Evolutionary conservation across 768 basidiomycete species (phyloP).

Genomic region (Chiua virens): DNA sequence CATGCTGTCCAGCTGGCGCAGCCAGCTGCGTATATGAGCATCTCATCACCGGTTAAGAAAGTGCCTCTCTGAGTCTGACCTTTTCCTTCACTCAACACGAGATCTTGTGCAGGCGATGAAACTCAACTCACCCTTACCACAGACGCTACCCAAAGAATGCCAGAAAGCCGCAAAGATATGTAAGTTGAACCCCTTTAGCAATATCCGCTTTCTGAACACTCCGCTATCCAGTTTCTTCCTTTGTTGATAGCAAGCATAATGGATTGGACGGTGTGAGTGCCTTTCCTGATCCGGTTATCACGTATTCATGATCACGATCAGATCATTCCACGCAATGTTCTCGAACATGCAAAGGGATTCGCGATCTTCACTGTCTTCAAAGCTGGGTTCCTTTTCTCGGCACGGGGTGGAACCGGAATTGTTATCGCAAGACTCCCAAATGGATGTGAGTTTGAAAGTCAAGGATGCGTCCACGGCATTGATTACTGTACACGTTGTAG

Average conservation of each 20-base stretch:
- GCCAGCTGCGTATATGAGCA: constrained; percentile 25
- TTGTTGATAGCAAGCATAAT: constrained; percentile 78
- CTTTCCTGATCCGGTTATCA: not conserved
- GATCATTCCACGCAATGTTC: constrained; percentile 56
- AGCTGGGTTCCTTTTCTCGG: constrained; percentile 64
- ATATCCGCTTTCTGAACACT: not conserved
- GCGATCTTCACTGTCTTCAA: constrained; percentile 92
- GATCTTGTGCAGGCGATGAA: constrained; percentile 37
- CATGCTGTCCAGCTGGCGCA: constrained; percentile 6
- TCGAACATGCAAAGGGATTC: constrained; percentile 68
- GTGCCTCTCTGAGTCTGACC: not conserved
- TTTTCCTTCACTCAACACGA: not conserved
- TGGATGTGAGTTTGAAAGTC: constrained; percentile 59
- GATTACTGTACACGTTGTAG: constrained; percentile 54
- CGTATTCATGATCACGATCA: constrained; percentile 17
- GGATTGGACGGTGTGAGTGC: constrained; percentile 74
- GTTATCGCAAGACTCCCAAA: constrained; percentile 83
- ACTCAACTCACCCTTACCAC: constrained; percentile 49
- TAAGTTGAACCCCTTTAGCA: constrained; percentile 33
- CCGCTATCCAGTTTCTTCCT: constrained; percentile 64
- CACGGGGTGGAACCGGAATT: constrained; percentile 80
- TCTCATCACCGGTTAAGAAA: not conserved
- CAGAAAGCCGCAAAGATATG: constrained; percentile 86
- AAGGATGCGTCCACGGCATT: not conserved
- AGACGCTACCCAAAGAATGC: constrained; percentile 76